phyloP scores from a whole-genome alignment of 192 early-diverging fungal genomes.

The Linnemannia elongata region DNA sequence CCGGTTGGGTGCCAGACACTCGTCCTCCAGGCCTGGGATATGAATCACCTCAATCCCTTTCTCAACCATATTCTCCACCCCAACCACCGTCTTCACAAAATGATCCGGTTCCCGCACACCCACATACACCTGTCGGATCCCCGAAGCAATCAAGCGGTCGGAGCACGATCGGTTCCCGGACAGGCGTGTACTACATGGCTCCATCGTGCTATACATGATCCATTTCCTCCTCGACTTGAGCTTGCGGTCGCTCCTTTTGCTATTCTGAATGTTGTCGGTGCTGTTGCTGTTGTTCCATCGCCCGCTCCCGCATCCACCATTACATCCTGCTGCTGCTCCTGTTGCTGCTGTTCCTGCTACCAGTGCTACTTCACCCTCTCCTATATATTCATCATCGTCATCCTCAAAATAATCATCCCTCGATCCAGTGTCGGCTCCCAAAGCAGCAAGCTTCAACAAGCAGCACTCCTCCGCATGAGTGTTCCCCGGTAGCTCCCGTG shows the following conservation, averaged over 20 bases:
- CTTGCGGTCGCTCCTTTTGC: background rate
- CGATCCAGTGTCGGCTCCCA: background rate
- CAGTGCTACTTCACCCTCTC: background rate
- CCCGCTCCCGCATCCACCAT: background rate
- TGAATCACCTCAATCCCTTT: slow-evolving; percentile 83
- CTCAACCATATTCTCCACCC: slow-evolving; percentile 73
- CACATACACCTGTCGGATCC: slow-evolving; percentile 82
- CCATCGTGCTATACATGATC: slow-evolving; percentile 97
- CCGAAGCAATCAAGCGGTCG: slow-evolving; percentile 77
- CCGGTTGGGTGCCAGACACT: slow-evolving; percentile 79
- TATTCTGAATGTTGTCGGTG: background rate
- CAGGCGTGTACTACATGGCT: slow-evolving; percentile 86
- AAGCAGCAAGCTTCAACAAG: slow-evolving; percentile 75
- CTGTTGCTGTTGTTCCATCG: background rate
- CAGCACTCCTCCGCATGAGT: slow-evolving; percentile 96
- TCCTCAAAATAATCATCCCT: slow-evolving; percentile 3
- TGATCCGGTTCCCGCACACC: slow-evolving; percentile 90
- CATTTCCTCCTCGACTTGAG: slow-evolving; percentile 56
- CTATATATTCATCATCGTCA: background rate
- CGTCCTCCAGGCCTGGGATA: slow-evolving; percentile 78
- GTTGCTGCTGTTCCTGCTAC: background rate
- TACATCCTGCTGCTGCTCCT: background rate
- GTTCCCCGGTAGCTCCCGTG: slow-evolving; percentile 95
- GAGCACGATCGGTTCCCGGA: slow-evolving; percentile 85
- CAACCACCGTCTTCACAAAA: slow-evolving; percentile 85